Evolutionary conservation across 805 yeast genomes (phyloP).

Genomic region (Cyberlindnera maclurae): DNA sequence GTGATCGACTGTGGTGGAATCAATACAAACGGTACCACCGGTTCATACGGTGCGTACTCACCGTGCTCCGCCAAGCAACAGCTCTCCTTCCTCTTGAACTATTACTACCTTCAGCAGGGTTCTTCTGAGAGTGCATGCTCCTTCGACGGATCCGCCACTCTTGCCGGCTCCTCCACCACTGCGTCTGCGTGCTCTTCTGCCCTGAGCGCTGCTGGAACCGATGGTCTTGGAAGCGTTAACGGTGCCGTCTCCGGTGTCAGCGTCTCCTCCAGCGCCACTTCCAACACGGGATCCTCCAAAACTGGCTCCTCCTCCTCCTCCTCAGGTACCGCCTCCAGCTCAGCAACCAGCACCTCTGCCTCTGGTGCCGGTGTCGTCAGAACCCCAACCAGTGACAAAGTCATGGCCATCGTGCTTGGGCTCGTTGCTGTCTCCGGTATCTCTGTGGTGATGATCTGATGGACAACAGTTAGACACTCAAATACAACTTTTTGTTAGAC

Average conservation of each 20-base stretch:
- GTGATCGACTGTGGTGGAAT: slow-evolving; percentile 53
- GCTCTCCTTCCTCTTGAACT: slow-evolving; percentile 57
- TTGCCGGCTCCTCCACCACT: slow-evolving; percentile 38
- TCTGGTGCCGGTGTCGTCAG: slow-evolving; percentile 21
- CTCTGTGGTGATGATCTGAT: slow-evolving; percentile 29
- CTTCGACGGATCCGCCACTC: slow-evolving; percentile 61
- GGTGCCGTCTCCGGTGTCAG: slow-evolving; percentile 17
- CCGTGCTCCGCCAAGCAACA: slow-evolving; percentile 62
- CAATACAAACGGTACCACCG: slow-evolving; percentile 52
- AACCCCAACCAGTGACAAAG: slow-evolving; percentile 25
- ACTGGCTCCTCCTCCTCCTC: slow-evolving; percentile 9
- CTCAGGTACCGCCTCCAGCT: slow-evolving; percentile 19
- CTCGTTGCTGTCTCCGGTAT: slow-evolving; percentile 31
- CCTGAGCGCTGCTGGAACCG: slow-evolving; percentile 58
- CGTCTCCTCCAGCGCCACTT: slow-evolving; percentile 9
- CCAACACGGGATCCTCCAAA: slow-evolving; percentile 8
- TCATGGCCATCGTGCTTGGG: slow-evolving; percentile 27
- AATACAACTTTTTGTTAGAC: neutral
- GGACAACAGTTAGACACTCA: neutral
- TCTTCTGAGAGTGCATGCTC: slow-evolving; percentile 45
- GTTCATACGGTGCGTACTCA: slow-evolving; percentile 66
- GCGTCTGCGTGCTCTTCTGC: slow-evolving; percentile 50
- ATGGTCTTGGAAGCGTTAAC: slow-evolving; percentile 57
- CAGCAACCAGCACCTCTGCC: slow-evolving; percentile 19
- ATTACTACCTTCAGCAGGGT: slow-evolving; percentile 49